Evolutionary conservation across 78 protist species (phyloP), one percentile per base, ranked within the genome.

Genomic region (Dictyostelium purpureum): DNA sequence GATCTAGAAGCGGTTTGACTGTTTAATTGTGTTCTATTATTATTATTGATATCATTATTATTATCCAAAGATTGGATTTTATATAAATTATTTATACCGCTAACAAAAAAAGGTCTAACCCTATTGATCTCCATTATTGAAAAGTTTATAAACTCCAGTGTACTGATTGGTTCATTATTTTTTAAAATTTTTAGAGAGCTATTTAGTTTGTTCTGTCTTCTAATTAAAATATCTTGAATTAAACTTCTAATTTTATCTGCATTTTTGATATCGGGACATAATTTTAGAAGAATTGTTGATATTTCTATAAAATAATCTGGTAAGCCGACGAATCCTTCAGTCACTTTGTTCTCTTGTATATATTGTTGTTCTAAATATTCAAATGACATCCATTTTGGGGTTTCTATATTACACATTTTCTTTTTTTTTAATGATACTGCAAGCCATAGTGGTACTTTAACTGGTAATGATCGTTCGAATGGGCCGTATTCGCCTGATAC

Each of bases 401-500:
- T 47, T 21, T 47, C 21, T 83, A 83, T 83, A 19, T 16, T 71
- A 71, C 90, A 83, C 31, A 71, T 83, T 66, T 83, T 83, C 51
- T 83, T 83, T 67, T 83, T 83, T 49, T 83, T 83, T 31, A 83
- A 52, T 24, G 79, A 47, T 9, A 83, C 57, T 14, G 80, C 90
- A 21, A 83, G 43, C 90, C 90, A 83, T 21, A 83, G 73, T 16
- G 90, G 90, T 43, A 83, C 70, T 2, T 69, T 28, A 1, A 56
- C 26, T 35, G 71, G 79, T 6, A 83, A 21, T 0, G 75, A 37
- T 14, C 80, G 90, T 1, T 24, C 80, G 42, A 83, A 83, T 11
- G 90, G 90, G 2, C 90, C 90, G 24, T 70, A 83, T 26, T 74
- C 77, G 0, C 80, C 90, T 10, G 90, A 83, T n/a, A 83, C 12